phyloP scores from a whole-genome alignment of 2,329 filamentous ascomycete species.

The Myriosclerotinia scirpicola region DNA sequence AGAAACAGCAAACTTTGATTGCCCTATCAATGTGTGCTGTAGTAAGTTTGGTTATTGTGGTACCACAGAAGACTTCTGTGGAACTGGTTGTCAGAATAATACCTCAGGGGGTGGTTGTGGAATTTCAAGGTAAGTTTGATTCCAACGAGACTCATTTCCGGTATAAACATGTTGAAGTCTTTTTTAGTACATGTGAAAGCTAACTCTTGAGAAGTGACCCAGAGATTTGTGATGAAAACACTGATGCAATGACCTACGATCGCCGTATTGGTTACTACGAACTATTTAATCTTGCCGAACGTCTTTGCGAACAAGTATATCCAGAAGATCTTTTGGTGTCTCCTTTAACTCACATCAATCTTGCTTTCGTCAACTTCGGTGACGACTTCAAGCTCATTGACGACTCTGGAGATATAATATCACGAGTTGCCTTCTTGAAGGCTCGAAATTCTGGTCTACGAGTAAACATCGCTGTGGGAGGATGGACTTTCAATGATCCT shows the following conservation, averaged over 20 bases:
- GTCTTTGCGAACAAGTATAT: not conserved
- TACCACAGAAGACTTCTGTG: slow-evolving; percentile 28
- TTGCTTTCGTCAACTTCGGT: slow-evolving; percentile 46
- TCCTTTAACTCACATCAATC: slow-evolving; percentile 29
- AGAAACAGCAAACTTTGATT: slow-evolving; percentile 28
- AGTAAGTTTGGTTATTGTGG: slow-evolving; percentile 35
- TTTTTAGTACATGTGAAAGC: slow-evolving; percentile 13
- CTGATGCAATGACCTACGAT: slow-evolving; percentile 13
- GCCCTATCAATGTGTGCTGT: slow-evolving; percentile 41
- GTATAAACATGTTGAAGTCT: not conserved
- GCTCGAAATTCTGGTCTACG: slow-evolving; percentile 16
- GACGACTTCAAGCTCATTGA: slow-evolving; percentile 36
- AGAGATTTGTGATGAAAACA: slow-evolving; percentile 19
- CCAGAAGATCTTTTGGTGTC: slow-evolving; percentile 31
- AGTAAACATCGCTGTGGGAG: slow-evolving; percentile 28
- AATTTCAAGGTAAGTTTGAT: not conserved
- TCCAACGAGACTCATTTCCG: too few species aligned
- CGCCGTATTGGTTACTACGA: slow-evolving; percentile 43
- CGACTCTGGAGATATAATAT: slow-evolving; percentile 31
- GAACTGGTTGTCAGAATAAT: not conserved
- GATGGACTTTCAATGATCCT: slow-evolving; percentile 27
- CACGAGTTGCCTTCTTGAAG: slow-evolving; percentile 34
- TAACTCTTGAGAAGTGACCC: slow-evolving; percentile 14
- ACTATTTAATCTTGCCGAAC: slow-evolving; percentile 26
- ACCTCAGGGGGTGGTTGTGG: not conserved